Conservation (phyloP, 2,329 filamentous ascomycete genomes). For the Cladorrhinum sp. region DNA sequence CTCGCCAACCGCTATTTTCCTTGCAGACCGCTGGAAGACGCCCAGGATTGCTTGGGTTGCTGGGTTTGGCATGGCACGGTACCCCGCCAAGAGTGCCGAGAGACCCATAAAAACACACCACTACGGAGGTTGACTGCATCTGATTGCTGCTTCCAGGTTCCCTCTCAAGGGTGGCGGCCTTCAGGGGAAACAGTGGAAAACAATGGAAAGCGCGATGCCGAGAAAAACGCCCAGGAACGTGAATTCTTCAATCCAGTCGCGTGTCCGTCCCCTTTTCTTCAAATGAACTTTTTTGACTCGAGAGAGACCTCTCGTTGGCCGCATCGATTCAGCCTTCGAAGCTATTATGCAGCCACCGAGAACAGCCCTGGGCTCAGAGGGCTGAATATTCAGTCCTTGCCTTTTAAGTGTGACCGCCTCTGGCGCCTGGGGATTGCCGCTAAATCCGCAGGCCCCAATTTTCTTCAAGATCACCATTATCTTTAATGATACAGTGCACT, state of each 20-base stretch:
- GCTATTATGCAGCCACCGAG: background rate
- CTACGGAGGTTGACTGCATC: conserved; percentile 3
- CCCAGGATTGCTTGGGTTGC: background rate
- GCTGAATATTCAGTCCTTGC: background rate
- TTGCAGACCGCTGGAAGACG: background rate
- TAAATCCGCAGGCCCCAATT: no score
- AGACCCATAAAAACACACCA: conserved; percentile 6
- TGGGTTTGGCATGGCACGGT: conserved; percentile 1
- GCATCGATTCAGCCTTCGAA: background rate
- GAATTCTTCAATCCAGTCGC: no score
- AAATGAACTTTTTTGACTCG: background rate
- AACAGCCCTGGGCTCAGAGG: background rate
- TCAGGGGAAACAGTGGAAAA: background rate
- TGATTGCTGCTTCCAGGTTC: background rate
- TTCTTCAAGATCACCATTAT: no score
- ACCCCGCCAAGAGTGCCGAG: conserved; percentile 8
- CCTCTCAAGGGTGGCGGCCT: background rate
- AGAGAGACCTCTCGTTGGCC: background rate
- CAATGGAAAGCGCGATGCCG: no score
- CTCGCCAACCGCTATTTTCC: conserved; percentile 2
- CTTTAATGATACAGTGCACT: background rate
- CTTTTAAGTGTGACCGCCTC: background rate
- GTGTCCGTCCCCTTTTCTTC: background rate
- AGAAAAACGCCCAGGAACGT: no score
- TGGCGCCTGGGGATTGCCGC: no score